Evolutionary conservation across 2,329 filamentous ascomycete genomes (phyloP).

Genomic region (Aspergillus sp.): DNA sequence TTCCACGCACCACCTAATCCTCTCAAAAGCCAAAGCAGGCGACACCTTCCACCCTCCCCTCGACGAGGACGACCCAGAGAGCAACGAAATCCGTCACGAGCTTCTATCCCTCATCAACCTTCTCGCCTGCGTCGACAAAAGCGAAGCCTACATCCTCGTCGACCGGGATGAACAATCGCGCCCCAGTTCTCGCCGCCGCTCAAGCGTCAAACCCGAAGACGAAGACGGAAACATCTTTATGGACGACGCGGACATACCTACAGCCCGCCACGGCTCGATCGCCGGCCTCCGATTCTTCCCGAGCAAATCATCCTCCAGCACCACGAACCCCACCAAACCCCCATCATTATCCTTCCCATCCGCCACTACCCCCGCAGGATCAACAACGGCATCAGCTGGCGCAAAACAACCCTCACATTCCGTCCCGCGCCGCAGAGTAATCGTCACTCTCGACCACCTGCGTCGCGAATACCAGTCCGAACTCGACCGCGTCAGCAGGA

Average conservation of each 20-base stretch:
- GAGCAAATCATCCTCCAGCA: conserved; percentile 28
- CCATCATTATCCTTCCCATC: conserved; percentile 22
- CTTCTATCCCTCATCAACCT: conserved; percentile 94
- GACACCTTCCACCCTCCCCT: conserved; percentile 35
- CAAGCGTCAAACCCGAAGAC: conserved; percentile 27
- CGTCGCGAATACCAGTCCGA: conserved; percentile 88
- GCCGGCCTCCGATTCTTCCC: conserved; percentile 26
- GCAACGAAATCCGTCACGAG: conserved; percentile 64
- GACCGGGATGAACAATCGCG: conserved; percentile 44
- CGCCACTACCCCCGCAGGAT: background rate
- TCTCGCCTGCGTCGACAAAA: conserved; percentile 79
- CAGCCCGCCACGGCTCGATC: conserved; percentile 23
- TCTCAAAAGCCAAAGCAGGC: conserved; percentile 42
- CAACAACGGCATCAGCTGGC: background rate
- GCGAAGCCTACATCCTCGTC: conserved; percentile 75
- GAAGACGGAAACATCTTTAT: conserved; percentile 45
- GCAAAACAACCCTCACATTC: conserved; percentile 8
- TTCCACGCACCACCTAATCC: conserved; percentile 40
- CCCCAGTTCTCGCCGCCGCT: conserved; percentile 42
- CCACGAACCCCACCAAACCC: conserved; percentile 26
- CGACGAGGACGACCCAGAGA: conserved; percentile 52
- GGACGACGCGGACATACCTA: conserved; percentile 39
- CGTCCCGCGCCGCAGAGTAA: conserved; percentile 63
- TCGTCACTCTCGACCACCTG: conserved; percentile 84
- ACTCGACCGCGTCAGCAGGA: conserved; percentile 83